Conservation (phyloP, 225 moss, liverwort and hornwort genomes). For the Marchantia paleacea region DNA sequence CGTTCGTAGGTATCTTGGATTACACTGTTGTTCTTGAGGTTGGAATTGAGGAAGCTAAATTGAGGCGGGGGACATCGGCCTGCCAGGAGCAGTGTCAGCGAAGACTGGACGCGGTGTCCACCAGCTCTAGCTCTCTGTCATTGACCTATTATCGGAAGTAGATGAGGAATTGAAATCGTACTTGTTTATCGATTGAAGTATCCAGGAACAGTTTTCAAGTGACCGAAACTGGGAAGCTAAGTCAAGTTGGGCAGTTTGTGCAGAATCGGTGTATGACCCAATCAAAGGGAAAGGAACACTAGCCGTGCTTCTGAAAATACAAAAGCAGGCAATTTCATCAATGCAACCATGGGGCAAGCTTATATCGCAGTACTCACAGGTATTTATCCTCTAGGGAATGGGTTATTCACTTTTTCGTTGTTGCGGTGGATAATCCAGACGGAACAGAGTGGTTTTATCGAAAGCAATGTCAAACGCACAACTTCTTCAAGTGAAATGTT, state of each 20-base stretch:
- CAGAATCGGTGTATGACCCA: conserved; percentile 43
- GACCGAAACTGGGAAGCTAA: conserved; percentile 15
- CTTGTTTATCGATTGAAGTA: too few species aligned
- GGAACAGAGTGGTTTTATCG: background rate
- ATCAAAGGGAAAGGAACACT: conserved; percentile 47
- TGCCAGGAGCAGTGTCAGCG: background rate
- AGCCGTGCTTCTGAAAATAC: conserved; percentile 46
- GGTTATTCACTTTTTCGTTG: background rate
- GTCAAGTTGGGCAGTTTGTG: conserved; percentile 12
- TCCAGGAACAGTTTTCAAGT: background rate
- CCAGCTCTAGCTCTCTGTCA: background rate
- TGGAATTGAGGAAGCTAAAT: background rate
- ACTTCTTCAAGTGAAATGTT: too few species aligned
- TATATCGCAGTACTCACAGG: conserved; percentile 54
- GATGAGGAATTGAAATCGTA: background rate
- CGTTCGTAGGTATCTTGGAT: background rate
- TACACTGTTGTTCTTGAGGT: background rate
- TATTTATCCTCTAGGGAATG: conserved; percentile 7
- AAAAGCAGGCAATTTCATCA: conserved; percentile 37
- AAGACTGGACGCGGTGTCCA: background rate
- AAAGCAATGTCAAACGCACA: background rate
- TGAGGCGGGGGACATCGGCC: background rate
- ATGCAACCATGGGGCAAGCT: conserved; percentile 51
- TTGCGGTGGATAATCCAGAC: background rate
- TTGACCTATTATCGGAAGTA: background rate